Percentiles rank a stretch among this genome's conserved stretches.
phyloP scores from a whole-genome alignment of 1,284 basidiomycete species.

The Tylopilus microsporus region DNA sequence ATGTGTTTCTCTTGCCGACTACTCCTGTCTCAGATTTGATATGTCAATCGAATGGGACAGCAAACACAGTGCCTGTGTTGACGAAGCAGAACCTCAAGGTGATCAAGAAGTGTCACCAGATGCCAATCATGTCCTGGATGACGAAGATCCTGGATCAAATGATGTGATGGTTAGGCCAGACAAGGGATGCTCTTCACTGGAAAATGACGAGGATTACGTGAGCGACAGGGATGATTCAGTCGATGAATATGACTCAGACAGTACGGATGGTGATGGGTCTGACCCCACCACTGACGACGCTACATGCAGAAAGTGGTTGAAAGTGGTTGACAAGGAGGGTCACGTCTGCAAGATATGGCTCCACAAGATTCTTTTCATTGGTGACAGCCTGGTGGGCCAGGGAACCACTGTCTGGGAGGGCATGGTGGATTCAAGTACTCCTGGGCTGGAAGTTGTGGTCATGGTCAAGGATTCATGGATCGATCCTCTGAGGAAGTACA shows the following conservation, averaged over 20 bases:
- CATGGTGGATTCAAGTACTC: background rate
- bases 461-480: conserved; percentile 9
- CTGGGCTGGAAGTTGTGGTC: background rate
- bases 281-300: no score
- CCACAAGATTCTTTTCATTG: background rate
- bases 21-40: background rate
- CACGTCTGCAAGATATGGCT: background rate
- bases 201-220: no score
- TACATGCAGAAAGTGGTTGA: no score
- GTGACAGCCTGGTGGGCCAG: background rate
- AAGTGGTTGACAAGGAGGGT: background rate
- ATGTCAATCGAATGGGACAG: background rate
- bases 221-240: no score
- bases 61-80: background rate
- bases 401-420: conserved; percentile 8
- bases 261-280: no score
- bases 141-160: no score
- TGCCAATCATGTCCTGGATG: no score
- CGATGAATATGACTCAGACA: no score
- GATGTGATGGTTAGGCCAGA: no score
- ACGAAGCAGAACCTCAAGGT: background rate
- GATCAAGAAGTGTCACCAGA: no score
- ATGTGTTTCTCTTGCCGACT: background rate
- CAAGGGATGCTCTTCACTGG: no score
- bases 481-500: conserved; percentile 7